phyloP scores from a whole-genome alignment of 768 basidiomycete species.

The Lactarius hengduanensis region DNA sequence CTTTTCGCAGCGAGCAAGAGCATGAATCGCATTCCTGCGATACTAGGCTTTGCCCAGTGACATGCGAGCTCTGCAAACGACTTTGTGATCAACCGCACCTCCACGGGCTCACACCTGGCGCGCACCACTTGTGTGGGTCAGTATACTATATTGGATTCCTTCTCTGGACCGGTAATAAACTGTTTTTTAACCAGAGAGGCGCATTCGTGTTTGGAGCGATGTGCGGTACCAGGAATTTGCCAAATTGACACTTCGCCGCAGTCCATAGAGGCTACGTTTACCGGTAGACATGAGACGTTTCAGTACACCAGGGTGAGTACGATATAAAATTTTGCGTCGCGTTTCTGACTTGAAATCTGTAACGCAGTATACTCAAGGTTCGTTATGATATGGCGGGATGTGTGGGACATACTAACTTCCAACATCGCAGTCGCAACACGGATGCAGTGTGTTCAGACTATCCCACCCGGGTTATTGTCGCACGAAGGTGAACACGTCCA shows the following conservation, averaged over 20 bases:
- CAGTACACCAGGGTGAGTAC: conserved; percentile 60
- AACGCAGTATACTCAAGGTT: conserved; percentile 54
- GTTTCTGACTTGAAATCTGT: not conserved
- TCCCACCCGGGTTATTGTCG: conserved; percentile 42
- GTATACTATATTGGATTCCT: conserved; percentile 16
- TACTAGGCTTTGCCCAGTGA: conserved; percentile 50
- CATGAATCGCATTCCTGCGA: conserved; percentile 54
- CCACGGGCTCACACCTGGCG: conserved; percentile 44
- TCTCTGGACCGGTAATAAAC: not conserved
- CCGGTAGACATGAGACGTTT: conserved; percentile 57
- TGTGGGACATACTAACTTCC: not conserved
- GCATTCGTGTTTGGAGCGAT: conserved; percentile 47
- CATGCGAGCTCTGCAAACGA: conserved; percentile 54
- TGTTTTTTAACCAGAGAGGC: conserved; percentile 42
- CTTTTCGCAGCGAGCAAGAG: conserved; percentile 39
- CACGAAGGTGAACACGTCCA: conserved; percentile 53
- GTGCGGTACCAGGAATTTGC: conserved; percentile 51
- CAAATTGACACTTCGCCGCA: conserved; percentile 58
- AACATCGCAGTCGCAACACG: conserved; percentile 45
- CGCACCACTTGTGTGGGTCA: conserved; percentile 58
- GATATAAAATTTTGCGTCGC: too few species aligned
- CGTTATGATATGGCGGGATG: not conserved
- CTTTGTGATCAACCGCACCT: conserved; percentile 51
- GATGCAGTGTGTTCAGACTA: conserved; percentile 46
- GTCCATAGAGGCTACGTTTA: conserved; percentile 61